These are phyloP conservation scores for Fusarium tjaetaba DNA, from an alignment of 2,329 filamentous ascomycete species.

Conservation along the genomic window DNA sequence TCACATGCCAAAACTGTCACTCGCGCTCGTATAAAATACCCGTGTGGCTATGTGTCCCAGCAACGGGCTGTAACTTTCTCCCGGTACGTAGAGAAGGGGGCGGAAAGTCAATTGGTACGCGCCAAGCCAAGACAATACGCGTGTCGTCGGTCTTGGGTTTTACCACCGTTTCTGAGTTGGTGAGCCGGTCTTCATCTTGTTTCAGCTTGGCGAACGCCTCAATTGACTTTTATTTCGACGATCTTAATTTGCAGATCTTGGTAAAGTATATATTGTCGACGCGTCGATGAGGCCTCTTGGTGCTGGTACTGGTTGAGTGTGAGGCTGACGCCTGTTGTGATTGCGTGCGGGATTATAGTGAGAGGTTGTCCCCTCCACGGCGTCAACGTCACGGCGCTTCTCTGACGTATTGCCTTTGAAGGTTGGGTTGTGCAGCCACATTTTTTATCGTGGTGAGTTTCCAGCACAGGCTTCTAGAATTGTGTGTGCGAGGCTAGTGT, in stretches of 20 bases:
- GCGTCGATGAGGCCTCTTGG: neutral
- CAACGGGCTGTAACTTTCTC: neutral
- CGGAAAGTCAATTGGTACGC: neutral
- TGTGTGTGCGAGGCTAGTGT: neutral
- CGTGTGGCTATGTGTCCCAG: neutral
- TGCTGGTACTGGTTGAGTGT: neutral
- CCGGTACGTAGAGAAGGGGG: neutral
- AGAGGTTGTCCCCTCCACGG: neutral
- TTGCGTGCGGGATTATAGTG: neutral
- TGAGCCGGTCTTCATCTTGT: slow-evolving; percentile 1
- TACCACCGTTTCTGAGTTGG: neutral
- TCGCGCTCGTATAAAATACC: neutral
- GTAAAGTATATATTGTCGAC: neutral
- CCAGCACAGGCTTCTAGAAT: neutral
- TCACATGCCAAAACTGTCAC: neutral
- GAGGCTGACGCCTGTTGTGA: neutral
- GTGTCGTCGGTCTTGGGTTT: slow-evolving; percentile 13
- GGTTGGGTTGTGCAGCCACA: neutral
- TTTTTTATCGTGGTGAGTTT: neutral
- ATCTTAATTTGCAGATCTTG: neutral
- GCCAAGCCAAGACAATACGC: slow-evolving; percentile 17
- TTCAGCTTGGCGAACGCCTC: slow-evolving; percentile 7
- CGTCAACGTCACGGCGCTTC: neutral
- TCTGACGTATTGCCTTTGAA: neutral
- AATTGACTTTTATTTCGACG: neutral